phyloP scores from a whole-genome alignment of 352 stramenopile species.

The Globisporangium orthogonon region DNA sequence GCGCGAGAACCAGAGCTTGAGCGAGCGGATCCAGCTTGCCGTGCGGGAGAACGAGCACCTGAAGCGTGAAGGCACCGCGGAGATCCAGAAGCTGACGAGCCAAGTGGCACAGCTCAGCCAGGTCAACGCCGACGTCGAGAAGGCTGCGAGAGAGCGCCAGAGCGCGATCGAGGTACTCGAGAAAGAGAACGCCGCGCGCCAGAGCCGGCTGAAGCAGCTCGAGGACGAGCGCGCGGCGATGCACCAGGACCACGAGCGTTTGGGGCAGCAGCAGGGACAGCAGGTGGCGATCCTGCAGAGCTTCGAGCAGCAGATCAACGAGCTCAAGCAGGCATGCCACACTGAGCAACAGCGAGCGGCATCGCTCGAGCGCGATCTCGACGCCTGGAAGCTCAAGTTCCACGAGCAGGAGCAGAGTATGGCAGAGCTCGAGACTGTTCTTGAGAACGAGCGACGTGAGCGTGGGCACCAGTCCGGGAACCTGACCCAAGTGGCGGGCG shows the following conservation, averaged over 20 bases:
- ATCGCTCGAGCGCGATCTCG: conserved; percentile 27
- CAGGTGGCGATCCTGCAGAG: conserved; percentile 29
- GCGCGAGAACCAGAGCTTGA: conserved; percentile 53
- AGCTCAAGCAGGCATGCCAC: conserved; percentile 38
- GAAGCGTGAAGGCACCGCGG: conserved; percentile 40
- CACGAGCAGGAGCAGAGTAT: conserved; percentile 26
- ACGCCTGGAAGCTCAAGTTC: conserved; percentile 29
- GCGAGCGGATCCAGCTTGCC: conserved; percentile 60
- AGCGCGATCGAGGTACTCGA: conserved; percentile 24
- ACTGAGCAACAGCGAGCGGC: conserved; percentile 21
- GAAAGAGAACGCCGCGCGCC: conserved; percentile 32
- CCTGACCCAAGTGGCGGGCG: conserved; percentile 30
- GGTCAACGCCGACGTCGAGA: conserved; percentile 43
- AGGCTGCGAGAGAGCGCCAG: conserved; percentile 35
- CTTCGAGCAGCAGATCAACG: conserved; percentile 35
- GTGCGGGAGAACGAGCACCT: conserved; percentile 43
- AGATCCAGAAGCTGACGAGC: conserved; percentile 43
- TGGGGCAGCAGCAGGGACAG: conserved; percentile 32
- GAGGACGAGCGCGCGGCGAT: conserved; percentile 30
- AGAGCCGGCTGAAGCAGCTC: conserved; percentile 37
- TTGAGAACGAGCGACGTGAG: conserved; percentile 14
- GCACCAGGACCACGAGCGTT: conserved; percentile 33
- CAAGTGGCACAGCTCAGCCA: conserved; percentile 46
- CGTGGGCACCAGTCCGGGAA: conserved; percentile 21
- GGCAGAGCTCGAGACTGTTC: conserved; percentile 25